phyloP scores from a whole-genome alignment of 352 stramenopile species.

The Albugo laibachii region DNA sequence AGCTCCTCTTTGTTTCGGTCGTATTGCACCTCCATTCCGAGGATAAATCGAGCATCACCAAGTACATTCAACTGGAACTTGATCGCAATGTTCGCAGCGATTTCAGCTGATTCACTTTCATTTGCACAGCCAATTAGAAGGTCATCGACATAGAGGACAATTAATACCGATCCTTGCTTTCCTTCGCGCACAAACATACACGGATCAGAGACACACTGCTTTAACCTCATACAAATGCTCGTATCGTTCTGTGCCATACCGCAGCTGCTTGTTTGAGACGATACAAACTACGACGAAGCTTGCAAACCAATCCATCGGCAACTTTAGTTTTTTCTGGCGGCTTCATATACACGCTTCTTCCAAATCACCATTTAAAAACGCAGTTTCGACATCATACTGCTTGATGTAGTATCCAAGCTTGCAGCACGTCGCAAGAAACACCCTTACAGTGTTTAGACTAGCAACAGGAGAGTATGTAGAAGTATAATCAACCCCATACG shows the following conservation, averaged over 20 bases:
- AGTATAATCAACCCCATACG: conserved; percentile 3
- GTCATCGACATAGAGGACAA: not conserved
- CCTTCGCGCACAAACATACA: too few species aligned
- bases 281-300: conserved; percentile 3
- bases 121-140: not conserved
- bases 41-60: not conserved
- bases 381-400: conserved; percentile 16
- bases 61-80: not conserved
- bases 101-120: not conserved
- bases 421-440: conserved; percentile 6
- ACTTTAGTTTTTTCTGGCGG: not conserved
- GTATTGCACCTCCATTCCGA: not conserved
- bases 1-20: not conserved
- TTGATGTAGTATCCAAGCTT: conserved; percentile 8
- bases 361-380: conserved; percentile 13
- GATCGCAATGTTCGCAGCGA: not conserved
- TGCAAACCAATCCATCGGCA: not conserved
- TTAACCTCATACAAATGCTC: not conserved
- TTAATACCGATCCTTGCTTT: not conserved
- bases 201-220: too few species aligned
- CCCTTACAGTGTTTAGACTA: conserved; percentile 16
- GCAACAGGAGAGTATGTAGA: conserved; percentile 4
- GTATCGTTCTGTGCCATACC: not conserved
- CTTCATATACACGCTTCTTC: conserved; percentile 10
- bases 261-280: conserved; percentile 8